A percentile compares a stretch with the other conserved stretches of the same genome.
Conservation (phyloP, 148 eudicot genomes). For the Pharnaceum exiguum region DNA sequence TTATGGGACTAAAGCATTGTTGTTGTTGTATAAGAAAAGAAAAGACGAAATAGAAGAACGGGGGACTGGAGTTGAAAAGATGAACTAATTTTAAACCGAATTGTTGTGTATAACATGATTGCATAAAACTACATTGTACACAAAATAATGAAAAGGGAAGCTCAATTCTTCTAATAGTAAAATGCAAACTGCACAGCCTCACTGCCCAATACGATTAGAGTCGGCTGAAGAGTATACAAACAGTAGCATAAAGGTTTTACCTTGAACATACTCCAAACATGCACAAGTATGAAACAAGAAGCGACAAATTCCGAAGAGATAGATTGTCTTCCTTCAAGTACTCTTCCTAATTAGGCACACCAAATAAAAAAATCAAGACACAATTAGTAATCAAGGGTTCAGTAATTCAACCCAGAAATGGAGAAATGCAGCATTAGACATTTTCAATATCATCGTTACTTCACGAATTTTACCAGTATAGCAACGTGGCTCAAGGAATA, state of each 20-base stretch:
- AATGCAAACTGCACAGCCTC: not conserved
- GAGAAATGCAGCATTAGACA: not conserved
- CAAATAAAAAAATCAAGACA: too few species aligned
- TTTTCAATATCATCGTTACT: not conserved
- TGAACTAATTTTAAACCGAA: too few species aligned
- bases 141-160: too few species aligned
- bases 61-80: too few species aligned
- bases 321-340: constrained; percentile 82
- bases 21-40: too few species aligned
- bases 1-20: too few species aligned
- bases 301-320: constrained; percentile 82
- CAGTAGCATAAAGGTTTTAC: constrained; percentile 24
- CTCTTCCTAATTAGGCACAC: constrained; percentile 83
- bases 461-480: not conserved
- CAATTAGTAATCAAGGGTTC: too few species aligned
- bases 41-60: too few species aligned
- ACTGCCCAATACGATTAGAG: not conserved
- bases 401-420: not conserved
- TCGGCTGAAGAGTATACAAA: not conserved
- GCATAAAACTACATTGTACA: too few species aligned
- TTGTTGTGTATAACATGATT: too few species aligned
- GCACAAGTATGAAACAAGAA: constrained; percentile 78
- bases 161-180: too few species aligned
- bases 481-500: not conserved
- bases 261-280: constrained; percentile 90